Evolutionary conservation across 2,329 filamentous ascomycete species (phyloP).

Genomic region (Aspergillus calidoustus): DNA sequence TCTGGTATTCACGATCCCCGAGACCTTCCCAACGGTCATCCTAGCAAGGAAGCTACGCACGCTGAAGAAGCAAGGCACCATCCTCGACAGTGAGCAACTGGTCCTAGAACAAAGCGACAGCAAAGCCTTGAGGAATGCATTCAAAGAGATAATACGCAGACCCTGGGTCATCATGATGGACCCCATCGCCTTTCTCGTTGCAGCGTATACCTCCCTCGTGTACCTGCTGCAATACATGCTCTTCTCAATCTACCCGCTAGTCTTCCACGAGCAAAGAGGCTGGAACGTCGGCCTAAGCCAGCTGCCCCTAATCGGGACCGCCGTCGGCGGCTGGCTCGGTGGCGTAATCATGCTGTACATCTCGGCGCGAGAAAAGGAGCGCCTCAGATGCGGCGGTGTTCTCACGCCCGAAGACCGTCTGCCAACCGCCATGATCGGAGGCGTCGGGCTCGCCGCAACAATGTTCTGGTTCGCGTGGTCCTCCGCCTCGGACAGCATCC

Average conservation of each 20-base stretch:
- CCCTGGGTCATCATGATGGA: conserved; percentile 38
- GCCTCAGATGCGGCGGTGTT: conserved; percentile 25
- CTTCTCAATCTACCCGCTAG: conserved; percentile 37
- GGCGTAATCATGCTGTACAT: conserved; percentile 27
- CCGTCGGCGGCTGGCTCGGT: conserved; percentile 35
- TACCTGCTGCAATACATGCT: conserved; percentile 39
- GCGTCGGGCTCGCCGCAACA: conserved; percentile 31
- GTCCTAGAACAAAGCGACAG: no score
- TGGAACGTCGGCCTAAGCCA: conserved; percentile 36
- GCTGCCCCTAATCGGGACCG: conserved; percentile 37
- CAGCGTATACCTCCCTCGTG: conserved; percentile 36
- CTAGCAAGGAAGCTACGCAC: conserved; percentile 29
- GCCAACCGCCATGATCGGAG: conserved; percentile 32
- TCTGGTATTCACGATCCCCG: conserved; percentile 56
- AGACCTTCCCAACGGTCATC: background rate
- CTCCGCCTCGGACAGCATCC: conserved; percentile 21
- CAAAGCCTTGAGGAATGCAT: conserved; percentile 26
- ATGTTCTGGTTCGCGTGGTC: conserved; percentile 41
- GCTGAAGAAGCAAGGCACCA: conserved; percentile 24
- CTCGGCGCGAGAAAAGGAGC: background rate
- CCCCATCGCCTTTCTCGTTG: conserved; percentile 37
- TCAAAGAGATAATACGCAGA: conserved; percentile 32
- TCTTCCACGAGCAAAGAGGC: conserved; percentile 33
- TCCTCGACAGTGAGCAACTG: no score
- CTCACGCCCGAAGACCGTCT: conserved; percentile 36